Evolutionary conservation across 768 basidiomycete genomes (phyloP).

Genomic region (Phaeotremella skinneri): DNA sequence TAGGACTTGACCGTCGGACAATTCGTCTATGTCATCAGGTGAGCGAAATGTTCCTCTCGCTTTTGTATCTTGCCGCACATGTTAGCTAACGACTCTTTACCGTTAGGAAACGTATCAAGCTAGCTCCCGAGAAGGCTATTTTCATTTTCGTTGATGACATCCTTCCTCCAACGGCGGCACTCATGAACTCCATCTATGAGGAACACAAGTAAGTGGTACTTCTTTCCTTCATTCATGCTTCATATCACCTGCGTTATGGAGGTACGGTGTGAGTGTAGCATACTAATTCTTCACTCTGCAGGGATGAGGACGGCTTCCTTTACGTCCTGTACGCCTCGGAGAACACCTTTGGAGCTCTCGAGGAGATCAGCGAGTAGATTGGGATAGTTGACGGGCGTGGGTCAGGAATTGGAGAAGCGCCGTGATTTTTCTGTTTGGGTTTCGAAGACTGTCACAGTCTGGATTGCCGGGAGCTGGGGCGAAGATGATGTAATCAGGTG

Average conservation of each 20-base stretch:
- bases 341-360: slow-evolving; percentile 76
- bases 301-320: slow-evolving; percentile 98
- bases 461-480: no score
- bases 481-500: no score
- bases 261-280: not conserved
- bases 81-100: not conserved
- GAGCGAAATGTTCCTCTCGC: not conserved
- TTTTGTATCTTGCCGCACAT: not conserved
- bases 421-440: no score
- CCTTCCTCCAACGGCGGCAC: slow-evolving; percentile 91
- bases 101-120: slow-evolving; percentile 91
- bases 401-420: no score
- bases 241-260: slow-evolving; percentile 7
- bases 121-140: slow-evolving; percentile 98
- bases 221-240: slow-evolving; percentile 5
- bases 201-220: slow-evolving; percentile 87
- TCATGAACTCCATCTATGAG: slow-evolving; percentile 99
- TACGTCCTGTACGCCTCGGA: slow-evolving; percentile 98
- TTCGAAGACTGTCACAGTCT: no score
- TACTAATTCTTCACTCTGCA: slow-evolving; percentile 46
- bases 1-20: slow-evolving; percentile 96
- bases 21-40: slow-evolving; percentile 94
- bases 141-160: slow-evolving; percentile 99
- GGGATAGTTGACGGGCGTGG: no score
- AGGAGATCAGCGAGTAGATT: slow-evolving; percentile 17